A percentile compares a stretch with the other conserved stretches of the same genome.
Conservation (phyloP, 495 filamentous ascomycete species). For the Mytilinidion resinicola region DNA sequence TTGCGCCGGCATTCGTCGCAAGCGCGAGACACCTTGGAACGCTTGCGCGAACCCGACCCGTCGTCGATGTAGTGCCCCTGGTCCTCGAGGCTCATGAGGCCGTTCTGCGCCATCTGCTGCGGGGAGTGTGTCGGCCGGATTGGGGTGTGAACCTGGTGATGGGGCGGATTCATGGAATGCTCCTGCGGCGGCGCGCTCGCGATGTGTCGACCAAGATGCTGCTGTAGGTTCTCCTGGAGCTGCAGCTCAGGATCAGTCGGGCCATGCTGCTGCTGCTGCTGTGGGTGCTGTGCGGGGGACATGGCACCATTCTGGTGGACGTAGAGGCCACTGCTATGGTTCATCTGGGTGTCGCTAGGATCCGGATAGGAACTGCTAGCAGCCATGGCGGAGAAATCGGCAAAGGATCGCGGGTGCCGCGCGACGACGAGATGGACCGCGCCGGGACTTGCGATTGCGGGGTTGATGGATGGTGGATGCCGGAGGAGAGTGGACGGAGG, state of each 20-base stretch:
- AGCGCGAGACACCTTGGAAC: slow-evolving; percentile 86
- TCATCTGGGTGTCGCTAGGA: slow-evolving; percentile 15
- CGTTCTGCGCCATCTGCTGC: slow-evolving; percentile 26
- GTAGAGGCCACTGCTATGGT: slow-evolving; percentile 12
- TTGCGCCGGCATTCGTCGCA: slow-evolving; percentile 95
- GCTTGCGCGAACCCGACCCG: slow-evolving; percentile 46
- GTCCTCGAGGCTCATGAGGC: slow-evolving; percentile 25
- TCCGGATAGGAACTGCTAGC: slow-evolving; percentile 18
- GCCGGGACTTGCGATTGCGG: slow-evolving; percentile 1
- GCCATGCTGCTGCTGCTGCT: slow-evolving; percentile 16
- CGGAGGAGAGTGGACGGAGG: slow-evolving; percentile 1
- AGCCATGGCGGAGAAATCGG: slow-evolving; percentile 11
- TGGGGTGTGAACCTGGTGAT: slow-evolving; percentile 23
- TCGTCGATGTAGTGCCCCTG: slow-evolving; percentile 14
- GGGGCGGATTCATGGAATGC: slow-evolving; percentile 12
- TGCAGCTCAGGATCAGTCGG: slow-evolving; percentile 20
- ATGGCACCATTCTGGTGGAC: slow-evolving; percentile 24
- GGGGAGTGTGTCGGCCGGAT: slow-evolving; percentile 25
- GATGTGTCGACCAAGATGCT: slow-evolving; percentile 19
- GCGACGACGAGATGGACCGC: not conserved
- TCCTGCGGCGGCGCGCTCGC: slow-evolving; percentile 7
- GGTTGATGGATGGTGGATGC: slow-evolving; percentile 12
- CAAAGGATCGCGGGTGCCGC: not conserved
- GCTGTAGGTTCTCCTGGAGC: slow-evolving; percentile 20
- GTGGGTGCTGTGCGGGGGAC: slow-evolving; percentile 18